Evolutionary conservation across 768 basidiomycete genomes (phyloP).

Genomic region (Macrolepiota albuminosa): DNA sequence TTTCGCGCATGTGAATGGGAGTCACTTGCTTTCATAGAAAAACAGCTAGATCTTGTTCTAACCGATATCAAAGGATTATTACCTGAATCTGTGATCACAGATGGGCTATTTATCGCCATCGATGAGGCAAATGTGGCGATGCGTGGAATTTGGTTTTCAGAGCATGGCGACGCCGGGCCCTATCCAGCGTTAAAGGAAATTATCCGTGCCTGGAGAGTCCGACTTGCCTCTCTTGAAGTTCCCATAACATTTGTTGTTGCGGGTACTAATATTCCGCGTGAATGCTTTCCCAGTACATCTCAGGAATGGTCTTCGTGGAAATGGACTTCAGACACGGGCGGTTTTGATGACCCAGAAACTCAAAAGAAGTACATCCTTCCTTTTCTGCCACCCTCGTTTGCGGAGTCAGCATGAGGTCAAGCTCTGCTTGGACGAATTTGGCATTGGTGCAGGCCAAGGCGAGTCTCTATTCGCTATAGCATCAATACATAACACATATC

Average conservation of each 20-base stretch:
- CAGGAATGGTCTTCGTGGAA: background rate
- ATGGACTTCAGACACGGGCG: background rate
- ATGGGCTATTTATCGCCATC: background rate
- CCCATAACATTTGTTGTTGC: background rate
- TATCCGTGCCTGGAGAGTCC: background rate
- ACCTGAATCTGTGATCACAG: background rate
- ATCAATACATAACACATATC: background rate
- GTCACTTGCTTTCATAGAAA: background rate
- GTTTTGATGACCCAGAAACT: background rate
- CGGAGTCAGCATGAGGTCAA: background rate
- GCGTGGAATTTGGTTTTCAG: background rate
- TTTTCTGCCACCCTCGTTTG: background rate
- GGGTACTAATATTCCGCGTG: background rate
- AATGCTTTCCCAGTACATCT: background rate
- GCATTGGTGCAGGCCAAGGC: background rate
- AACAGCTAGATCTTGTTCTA: background rate
- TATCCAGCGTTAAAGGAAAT: background rate
- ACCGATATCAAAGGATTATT: background rate
- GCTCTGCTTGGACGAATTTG: background rate
- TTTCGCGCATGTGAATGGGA: background rate
- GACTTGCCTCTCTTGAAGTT: background rate
- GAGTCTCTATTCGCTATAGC: background rate
- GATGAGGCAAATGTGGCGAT: background rate
- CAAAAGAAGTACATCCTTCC: too few species aligned
- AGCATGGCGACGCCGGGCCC: background rate